A percentile compares a stretch with the other conserved stretches of the same genome.
Conservation (phyloP, 495 filamentous ascomycete species). For the Aspergillus ostianus region DNA sequence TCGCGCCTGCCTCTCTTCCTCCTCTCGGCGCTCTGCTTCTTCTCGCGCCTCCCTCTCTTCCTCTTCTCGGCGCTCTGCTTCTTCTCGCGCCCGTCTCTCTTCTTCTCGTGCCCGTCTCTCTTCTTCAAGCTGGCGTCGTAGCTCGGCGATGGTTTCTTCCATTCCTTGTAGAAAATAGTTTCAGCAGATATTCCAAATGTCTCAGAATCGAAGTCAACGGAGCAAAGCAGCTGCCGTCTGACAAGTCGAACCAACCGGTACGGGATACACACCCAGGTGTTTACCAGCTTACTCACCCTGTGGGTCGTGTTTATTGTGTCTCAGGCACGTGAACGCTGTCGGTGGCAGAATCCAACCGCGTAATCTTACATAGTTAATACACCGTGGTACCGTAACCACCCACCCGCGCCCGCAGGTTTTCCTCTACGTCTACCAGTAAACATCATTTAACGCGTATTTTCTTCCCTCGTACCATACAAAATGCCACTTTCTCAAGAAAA, state of each 20-base stretch:
- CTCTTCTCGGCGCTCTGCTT: constrained; percentile 4
- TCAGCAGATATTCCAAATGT: no score
- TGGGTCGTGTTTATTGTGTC: no score
- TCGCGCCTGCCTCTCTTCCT: constrained; percentile 7
- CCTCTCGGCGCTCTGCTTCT: constrained; percentile 11
- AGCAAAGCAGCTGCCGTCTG: no score
- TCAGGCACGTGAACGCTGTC: no score
- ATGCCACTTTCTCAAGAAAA: constrained; percentile 7
- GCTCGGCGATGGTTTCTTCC: constrained; percentile 25
- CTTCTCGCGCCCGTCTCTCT: constrained; percentile 2
- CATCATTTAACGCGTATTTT: constrained; percentile 4
- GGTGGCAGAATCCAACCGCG: no score
- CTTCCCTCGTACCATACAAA: constrained; percentile 1
- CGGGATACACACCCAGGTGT: no score
- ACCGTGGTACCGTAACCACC: no score
- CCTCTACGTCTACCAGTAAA: constrained; percentile 1
- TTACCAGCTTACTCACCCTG: no score
- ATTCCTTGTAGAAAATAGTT: constrained; percentile 17
- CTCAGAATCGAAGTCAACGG: no score
- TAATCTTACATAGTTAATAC: no score
- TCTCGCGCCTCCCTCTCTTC: constrained; percentile 10
- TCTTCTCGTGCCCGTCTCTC: constrained; percentile 14
- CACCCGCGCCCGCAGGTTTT: no score
- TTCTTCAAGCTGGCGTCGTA: constrained; percentile 26
- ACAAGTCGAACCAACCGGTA: no score